These are phyloP conservation scores for Arachis stenosperma DNA, from an alignment of 306 rosid species.

Conservation along the genomic window DNA sequence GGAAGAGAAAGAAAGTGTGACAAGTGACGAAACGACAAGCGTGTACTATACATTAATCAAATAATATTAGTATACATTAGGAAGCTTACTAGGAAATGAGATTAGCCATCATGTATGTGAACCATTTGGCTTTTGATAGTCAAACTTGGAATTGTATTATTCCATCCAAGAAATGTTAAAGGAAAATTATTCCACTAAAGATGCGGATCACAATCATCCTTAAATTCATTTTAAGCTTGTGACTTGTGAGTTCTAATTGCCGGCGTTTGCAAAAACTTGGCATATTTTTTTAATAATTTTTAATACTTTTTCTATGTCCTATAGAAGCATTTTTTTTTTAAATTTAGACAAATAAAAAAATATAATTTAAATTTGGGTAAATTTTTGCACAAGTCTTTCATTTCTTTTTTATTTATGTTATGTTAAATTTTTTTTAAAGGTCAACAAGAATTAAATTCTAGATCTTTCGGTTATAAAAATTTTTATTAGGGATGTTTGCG, in stretches of 20 bases:
- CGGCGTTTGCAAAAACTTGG: background rate
- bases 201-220: conserved; percentile 23
- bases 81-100: conserved; percentile 7
- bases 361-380: too few relatives aligned
- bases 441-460: too few relatives aligned
- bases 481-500: too few relatives aligned
- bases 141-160: background rate
- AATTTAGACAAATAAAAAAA: too few relatives aligned
- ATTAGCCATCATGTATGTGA: background rate
- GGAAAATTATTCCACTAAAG: background rate
- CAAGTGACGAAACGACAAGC: background rate
- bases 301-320: too few relatives aligned
- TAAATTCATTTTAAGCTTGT: background rate
- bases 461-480: too few relatives aligned
- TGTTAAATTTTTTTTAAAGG: too few relatives aligned
- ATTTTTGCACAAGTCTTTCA: too few relatives aligned
- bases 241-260: background rate
- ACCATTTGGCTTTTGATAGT: background rate
- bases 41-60: background rate
- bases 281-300: background rate
- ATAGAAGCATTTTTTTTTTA: too few relatives aligned
- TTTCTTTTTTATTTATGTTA: too few relatives aligned
- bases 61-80: background rate
- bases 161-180: too few relatives aligned
- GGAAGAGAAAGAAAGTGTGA: background rate